Percentiles rank a stretch among this genome's conserved stretches.
Conservation (phyloP, 768 basidiomycete genomes). For the Nidularia pulvinata region DNA sequence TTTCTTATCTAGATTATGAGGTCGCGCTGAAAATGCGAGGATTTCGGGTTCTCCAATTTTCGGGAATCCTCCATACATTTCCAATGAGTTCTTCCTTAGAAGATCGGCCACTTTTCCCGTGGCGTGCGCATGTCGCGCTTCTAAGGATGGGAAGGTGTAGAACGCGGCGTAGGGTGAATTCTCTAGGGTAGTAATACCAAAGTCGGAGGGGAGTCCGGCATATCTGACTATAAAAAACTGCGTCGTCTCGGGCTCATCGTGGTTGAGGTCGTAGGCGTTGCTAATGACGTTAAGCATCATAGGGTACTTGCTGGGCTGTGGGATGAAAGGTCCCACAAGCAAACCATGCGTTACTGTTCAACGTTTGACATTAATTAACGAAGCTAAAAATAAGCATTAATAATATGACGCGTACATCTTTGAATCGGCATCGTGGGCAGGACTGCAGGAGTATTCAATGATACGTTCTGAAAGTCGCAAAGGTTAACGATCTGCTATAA, state of each 20-base stretch:
- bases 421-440: too few relatives aligned
- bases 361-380: too few relatives aligned
- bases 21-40: conserved; percentile 19
- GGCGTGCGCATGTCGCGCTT: conserved; percentile 30
- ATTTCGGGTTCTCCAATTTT: conserved; percentile 21
- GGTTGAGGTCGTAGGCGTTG: conserved; percentile 14
- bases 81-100: conserved; percentile 24
- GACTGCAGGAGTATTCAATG: too few relatives aligned
- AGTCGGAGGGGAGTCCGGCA: conserved; percentile 9
- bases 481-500: too few relatives aligned
- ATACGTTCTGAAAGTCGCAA: too few relatives aligned
- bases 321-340: too few relatives aligned
- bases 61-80: conserved; percentile 21
- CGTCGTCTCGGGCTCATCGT: conserved; percentile 28
- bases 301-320: too few relatives aligned
- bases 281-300: too few relatives aligned
- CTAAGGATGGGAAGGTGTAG: conserved; percentile 33
- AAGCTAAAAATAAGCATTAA: too few relatives aligned
- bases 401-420: too few relatives aligned
- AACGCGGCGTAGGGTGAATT: conserved; percentile 25
- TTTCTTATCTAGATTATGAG: neutral
- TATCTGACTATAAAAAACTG: conserved; percentile 37
- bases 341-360: too few relatives aligned
- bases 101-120: conserved; percentile 30
- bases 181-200: conserved; percentile 2